Base-by-base conservation (phyloP, 2,329 filamentous ascomycete species). In the Microascus cirrosus region DNA sequence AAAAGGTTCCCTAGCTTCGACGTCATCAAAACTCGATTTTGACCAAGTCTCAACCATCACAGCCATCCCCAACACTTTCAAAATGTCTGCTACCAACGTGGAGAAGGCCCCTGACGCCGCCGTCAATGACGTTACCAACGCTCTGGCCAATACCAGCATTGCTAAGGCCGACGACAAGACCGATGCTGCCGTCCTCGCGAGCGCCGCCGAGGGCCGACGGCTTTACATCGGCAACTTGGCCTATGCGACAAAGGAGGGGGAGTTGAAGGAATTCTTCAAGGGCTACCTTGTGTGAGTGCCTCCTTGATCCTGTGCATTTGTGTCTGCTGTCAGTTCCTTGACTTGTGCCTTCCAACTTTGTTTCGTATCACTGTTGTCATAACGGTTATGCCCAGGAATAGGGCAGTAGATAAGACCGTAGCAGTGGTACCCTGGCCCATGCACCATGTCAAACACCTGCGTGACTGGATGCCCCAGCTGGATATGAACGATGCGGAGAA, bases 171-270 rank as follows among this genome's bases (percentile, higher is more conserved):
- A 72, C 70, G 77, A 80, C 65, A 77, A 79, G 70, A 80, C 79
- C 81, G 91, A 96, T 76, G 91, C 92, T 75, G 91, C 92, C 75
- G 91, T 94, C 72, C 87, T 94, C 75, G 90, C 91, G 78, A 96
- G 91, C 80, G 94, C 94, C 76, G 92, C 93, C 77, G 94, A 99
- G 83, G 93, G 94, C 76, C 90, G 94, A 82, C 90, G 94, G 81
- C 88, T 99, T 71, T 99, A 99, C 82, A 97, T 99, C 82, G 94
- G 94, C 83, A 99, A 99, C 84, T 89, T 99, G 85, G 94, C 94
- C 71, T 99, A 99, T 77, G 92, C 93, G 87, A 97, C 94, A 86
- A 96, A 91, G 76, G 94, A 97, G 89, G 94, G 89, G 87, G 91
- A 96, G 87, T 90, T 99, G 84, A 96, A 95, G 84, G 89, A 94